Evolutionary conservation across 2,329 filamentous ascomycete genomes (phyloP), one percentile per base, ranked within the genome.

Genomic region (Hypoxylon sp.): DNA sequence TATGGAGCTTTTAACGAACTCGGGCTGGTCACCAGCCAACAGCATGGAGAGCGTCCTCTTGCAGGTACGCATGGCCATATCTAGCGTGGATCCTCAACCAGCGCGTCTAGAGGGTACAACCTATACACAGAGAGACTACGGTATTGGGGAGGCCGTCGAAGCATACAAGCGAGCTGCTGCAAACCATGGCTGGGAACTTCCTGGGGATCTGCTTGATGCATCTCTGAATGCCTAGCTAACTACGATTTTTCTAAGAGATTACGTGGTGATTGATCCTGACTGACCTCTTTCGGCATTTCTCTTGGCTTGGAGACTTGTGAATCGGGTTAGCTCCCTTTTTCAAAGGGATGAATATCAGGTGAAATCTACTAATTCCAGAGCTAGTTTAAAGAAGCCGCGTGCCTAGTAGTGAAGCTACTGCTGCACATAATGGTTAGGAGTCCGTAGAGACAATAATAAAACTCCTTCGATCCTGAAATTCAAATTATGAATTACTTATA

Each of bases 1-100:
- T 78, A 94, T 97, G 89, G 91, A 96, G 79, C 84, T 96, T 3
- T 84, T 97, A 69, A 97, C 94, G 0, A 94, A 91, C 78, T 88
- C 88, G 5, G 94, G 94, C 26, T 98, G 94, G 94, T 89, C 86
- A 22, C 89, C 92, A 0, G 90, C 87, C 0, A 88, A 86, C 55
- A 89, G 87, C 17, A 90, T 97, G 71, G 94, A 97, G 77, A 91
- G 89, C 57, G 90, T 97, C 2, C 81, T 98, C 13, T 78, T 97
- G 26, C 92, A 97, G 78, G 90, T 98, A 24, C 90, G 92, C 22
- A 81, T 97, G 81, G 93, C 93, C 0, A 87, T 97, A 13, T 88
- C 85, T 60, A 91, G 86, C 53, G 81, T 82, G 0, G 91, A 96
- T 0, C 92, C 91, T 0, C 81, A 78, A 46, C 93, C 93, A 0